Conservation (phyloP, 257 asterid species). For the Leptodermis oblonga region DNA sequence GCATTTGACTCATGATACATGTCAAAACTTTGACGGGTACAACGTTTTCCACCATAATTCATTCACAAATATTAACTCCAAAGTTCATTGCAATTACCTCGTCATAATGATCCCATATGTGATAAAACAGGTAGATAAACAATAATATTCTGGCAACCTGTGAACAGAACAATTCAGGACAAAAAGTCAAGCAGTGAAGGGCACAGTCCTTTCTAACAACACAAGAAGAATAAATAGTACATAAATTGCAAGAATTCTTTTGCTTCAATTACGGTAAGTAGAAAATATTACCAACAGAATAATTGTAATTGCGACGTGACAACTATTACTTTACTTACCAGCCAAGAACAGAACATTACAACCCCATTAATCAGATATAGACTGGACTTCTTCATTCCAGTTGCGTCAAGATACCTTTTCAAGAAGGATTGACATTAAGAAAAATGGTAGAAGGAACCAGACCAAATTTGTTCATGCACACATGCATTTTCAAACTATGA, state of each 20-base stretch:
- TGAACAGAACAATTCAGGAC: slow-evolving; percentile 3
- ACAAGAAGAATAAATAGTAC: neutral
- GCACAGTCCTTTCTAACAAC: neutral
- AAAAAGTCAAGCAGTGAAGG: neutral
- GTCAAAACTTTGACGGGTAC: neutral
- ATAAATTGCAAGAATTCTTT: neutral
- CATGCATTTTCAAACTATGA: slow-evolving; percentile 21
- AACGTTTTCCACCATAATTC: neutral
- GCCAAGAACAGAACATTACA: slow-evolving; percentile 59
- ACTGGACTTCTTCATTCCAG: slow-evolving; percentile 67
- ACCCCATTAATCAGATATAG: slow-evolving; percentile 63
- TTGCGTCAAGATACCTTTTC: slow-evolving; percentile 73
- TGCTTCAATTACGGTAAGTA: slow-evolving; percentile 2
- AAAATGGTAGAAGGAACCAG: neutral
- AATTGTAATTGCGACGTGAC: neutral
- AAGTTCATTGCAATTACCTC: slow-evolving; percentile 38
- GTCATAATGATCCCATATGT: slow-evolving; percentile 35
- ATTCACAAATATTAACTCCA: neutral
- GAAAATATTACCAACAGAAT: slow-evolving; percentile 20
- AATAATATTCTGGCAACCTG: slow-evolving; percentile 74
- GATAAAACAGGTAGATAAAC: slow-evolving; percentile 58
- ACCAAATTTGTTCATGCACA: neutral
- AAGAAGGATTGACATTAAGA: slow-evolving; percentile 3
- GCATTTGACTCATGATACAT: neutral
- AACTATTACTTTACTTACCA: slow-evolving; percentile 35